Base-by-base conservation (phyloP, 345 rosid genomes). In the Reutealis trisperma region DNA sequence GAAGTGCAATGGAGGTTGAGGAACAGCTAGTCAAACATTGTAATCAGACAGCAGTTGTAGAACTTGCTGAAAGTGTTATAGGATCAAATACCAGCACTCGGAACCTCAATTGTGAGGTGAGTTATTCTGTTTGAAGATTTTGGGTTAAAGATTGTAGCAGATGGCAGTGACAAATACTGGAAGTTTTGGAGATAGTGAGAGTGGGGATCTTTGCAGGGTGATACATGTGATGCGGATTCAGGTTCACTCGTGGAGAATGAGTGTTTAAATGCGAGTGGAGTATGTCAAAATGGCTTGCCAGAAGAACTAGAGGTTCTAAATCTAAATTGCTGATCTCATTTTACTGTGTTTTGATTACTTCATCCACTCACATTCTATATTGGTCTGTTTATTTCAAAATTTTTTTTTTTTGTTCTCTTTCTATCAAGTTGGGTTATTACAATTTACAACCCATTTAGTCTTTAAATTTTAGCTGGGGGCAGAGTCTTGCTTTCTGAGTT, bases 221-320 rank as follows among this genome's bases (percentile, higher is more conserved):
- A 71, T 21, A 70, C 61, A 42, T 73, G 74, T 52, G 70, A 79
- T 78, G 76, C 84, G 44, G 85, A 79, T 70, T 84, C 81, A 52
- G 85, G 73, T 73, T 76, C 85, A 18, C 60, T 77, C 70, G 66
- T 74, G 79, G 91, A 81, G 66, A 88, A 73, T 76, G 85, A 78
- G 34, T 85, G 82, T 75, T 67, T 82, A 80, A 80, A 79, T 83
- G 69, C 78, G 12, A 67, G 57, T 27, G 55, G 79, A 73, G 83
- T 75, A 34, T 75, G 83, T 74, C 87, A 78, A 75, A 85, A 82
- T 68, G 76, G 78, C 85, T 75, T 83, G 82, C 78, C 83, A 4
- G 91, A 84, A 73, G 89, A 85, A 77, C 49, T 81, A 67, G 85
- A 91, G 96, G 96, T 90, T 86, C 80, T 51, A 42, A 74, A 71